phyloP scores from a whole-genome alignment of 2,329 filamentous ascomycete species.

The Ascochyta pisi region DNA sequence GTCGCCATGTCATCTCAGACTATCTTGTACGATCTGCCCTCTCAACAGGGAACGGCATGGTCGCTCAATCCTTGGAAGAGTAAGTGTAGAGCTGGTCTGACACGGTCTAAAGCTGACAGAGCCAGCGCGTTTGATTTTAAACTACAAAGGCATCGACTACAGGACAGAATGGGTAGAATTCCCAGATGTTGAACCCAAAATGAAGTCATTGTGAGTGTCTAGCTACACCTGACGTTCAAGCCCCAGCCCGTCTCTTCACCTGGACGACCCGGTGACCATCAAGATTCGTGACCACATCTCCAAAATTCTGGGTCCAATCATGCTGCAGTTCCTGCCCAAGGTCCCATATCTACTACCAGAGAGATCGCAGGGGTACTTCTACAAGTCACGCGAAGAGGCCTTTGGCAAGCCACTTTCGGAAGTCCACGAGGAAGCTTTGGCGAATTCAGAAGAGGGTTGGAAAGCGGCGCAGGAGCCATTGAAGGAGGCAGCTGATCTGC shows the following conservation, averaged over 20 bases:
- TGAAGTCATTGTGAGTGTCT: constrained; percentile 61
- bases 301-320: constrained; percentile 27
- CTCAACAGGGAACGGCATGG: constrained; percentile 62
- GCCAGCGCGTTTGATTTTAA: constrained; percentile 68
- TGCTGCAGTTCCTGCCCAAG: constrained; percentile 46
- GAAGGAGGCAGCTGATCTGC: constrained; percentile 49
- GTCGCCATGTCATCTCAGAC: constrained; percentile 50
- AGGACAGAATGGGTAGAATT: constrained; percentile 74
- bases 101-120: not conserved
- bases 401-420: constrained; percentile 63
- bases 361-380: constrained; percentile 62
- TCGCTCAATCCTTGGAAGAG: constrained; percentile 76
- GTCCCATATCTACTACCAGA: constrained; percentile 63
- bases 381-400: constrained; percentile 56
- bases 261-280: constrained; percentile 61
- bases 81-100: constrained; percentile 41
- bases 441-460: constrained; percentile 60
- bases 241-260: constrained; percentile 64
- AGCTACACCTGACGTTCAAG: not conserved
- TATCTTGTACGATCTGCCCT: constrained; percentile 69
- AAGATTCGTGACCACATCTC: constrained; percentile 54
- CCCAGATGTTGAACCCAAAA: constrained; percentile 65
- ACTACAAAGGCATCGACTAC: constrained; percentile 73
- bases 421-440: constrained; percentile 51
- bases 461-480: constrained; percentile 50